Conservation (phyloP, 768 basidiomycete genomes). For the Tricholoma hemisulphureum region DNA sequence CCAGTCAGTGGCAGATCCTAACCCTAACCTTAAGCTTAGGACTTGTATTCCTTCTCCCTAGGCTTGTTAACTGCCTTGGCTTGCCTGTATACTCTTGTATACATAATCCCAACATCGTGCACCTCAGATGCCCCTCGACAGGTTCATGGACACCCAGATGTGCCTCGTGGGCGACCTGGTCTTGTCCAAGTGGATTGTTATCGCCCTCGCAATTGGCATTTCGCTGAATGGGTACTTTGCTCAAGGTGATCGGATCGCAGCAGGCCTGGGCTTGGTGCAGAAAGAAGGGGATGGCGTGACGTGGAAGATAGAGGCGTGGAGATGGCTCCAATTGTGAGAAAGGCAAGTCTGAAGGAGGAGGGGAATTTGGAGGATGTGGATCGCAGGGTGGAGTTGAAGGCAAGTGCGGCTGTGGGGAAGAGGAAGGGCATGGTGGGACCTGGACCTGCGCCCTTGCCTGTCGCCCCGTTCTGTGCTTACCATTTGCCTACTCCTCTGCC, state of each 20-base stretch:
- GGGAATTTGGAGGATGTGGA: conserved; percentile 51
- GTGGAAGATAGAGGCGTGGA: conserved; percentile 12
- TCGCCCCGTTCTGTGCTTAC: background rate
- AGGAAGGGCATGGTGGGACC: conserved; percentile 11
- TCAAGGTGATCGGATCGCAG: conserved; percentile 84
- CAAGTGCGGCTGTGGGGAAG: conserved; percentile 5
- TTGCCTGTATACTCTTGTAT: no score
- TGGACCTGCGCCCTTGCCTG: background rate
- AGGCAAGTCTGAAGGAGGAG: conserved; percentile 5
- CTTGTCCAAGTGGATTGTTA: conserved; percentile 92
- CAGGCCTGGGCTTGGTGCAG: conserved; percentile 25
- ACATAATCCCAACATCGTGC: no score
- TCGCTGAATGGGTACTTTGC: conserved; percentile 89
- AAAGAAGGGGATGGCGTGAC: conserved; percentile 22
- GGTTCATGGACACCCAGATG: conserved; percentile 90
- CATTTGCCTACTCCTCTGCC: background rate
- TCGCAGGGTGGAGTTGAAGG: conserved; percentile 37
- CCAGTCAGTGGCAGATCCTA: no score
- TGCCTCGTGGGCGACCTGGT: conserved; percentile 91
- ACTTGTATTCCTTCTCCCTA: no score
- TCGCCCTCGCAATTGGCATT: conserved; percentile 80
- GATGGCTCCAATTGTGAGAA: background rate
- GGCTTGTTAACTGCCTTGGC: no score
- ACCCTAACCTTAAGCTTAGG: no score
- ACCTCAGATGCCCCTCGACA: conserved; percentile 61